Base-by-base conservation (phyloP, 2,329 filamentous ascomycete genomes). In the Cercospora zeae-maydis region DNA sequence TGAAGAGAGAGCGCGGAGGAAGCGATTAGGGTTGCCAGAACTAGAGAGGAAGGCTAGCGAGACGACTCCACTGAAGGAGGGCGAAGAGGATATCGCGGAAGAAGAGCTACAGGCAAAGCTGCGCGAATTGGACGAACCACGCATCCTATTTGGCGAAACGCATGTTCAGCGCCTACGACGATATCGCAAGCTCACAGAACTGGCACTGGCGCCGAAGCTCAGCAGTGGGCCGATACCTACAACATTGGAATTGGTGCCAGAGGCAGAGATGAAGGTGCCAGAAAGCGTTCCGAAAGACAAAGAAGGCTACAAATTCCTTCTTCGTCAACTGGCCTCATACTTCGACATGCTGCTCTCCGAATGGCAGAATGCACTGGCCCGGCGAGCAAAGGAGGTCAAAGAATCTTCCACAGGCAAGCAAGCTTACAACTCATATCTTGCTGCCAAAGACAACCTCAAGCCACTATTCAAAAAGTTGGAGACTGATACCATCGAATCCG, bases 291-390 rank as follows among this genome's bases (percentile, higher is more conserved):
- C 84, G 1, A 81, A 83, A 70, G 89, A 93, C 69, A 80, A 79
- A 19, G 85, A 87, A 42, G 89, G 81, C 0, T 85, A 87, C 51
- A 80, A 83, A 49, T 92, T 89, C 76, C 80, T 99, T 42, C 93
- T 89, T 79, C 84, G 93, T 10, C 93, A 99, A 77, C 82, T 99
- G 61, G 91, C 90, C 19, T 95, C 91, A 54, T 99, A 97, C 80
- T 98, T 99, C 79, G 96, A 91, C 58, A 92, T 99, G 87, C 86
- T 99, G n/a, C 81, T 99, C 62, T 85, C 83, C 49, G 93, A 96
- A 76, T 99, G 96, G 89, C 86, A 93, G 70, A 74, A 80, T 42
- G 92, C 93, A 4, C 84, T 99, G 71, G 85, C 85, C 5, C 78
- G 79, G 52, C 82, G 87, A 54, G 79, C 83, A 30, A 70, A 77